Conservation (phyloP, 352 stramenopile species). For the Phytopythium ostracodes region DNA sequence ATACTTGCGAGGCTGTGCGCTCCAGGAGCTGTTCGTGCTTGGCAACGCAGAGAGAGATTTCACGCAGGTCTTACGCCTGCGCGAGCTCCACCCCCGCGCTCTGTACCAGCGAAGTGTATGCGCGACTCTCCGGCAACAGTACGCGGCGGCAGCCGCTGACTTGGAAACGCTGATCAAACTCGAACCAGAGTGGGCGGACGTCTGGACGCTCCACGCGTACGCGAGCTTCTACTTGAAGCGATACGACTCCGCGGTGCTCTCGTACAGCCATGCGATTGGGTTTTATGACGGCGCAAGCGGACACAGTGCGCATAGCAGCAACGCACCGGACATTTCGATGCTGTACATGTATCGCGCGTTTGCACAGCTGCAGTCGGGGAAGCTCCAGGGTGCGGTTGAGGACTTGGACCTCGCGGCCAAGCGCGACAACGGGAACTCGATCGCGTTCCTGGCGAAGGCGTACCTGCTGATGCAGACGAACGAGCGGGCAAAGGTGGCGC, state of each 20-base stretch:
- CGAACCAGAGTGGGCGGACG: constrained; percentile 36
- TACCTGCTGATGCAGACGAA: constrained; percentile 22
- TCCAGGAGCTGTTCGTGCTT: constrained; percentile 49
- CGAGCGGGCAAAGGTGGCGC: constrained; percentile 14
- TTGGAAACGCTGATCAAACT: constrained; percentile 22
- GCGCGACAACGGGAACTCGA: constrained; percentile 35
- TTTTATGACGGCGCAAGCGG: constrained; percentile 11
- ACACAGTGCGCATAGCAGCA: neutral
- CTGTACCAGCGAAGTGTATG: constrained; percentile 45
- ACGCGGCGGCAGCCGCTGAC: constrained; percentile 22
- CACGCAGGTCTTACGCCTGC: constrained; percentile 14
- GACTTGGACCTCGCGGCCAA: constrained; percentile 39
- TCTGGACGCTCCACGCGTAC: constrained; percentile 40
- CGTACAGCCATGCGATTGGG: constrained; percentile 33
- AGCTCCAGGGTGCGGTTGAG: constrained; percentile 16
- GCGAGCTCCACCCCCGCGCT: constrained; percentile 16
- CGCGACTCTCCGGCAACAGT: constrained; percentile 26
- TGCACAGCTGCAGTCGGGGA: constrained; percentile 20
- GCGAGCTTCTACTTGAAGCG: constrained; percentile 26
- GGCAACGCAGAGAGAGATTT: constrained; percentile 41
- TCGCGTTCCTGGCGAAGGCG: constrained; percentile 39
- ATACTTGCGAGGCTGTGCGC: constrained; percentile 44
- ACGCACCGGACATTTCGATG: constrained; percentile 11
- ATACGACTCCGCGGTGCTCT: constrained; percentile 25
- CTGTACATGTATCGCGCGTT: constrained; percentile 37